Evolutionary conservation across 805 yeast species (phyloP).

Genomic region (Metschnikowia gelsemii): DNA sequence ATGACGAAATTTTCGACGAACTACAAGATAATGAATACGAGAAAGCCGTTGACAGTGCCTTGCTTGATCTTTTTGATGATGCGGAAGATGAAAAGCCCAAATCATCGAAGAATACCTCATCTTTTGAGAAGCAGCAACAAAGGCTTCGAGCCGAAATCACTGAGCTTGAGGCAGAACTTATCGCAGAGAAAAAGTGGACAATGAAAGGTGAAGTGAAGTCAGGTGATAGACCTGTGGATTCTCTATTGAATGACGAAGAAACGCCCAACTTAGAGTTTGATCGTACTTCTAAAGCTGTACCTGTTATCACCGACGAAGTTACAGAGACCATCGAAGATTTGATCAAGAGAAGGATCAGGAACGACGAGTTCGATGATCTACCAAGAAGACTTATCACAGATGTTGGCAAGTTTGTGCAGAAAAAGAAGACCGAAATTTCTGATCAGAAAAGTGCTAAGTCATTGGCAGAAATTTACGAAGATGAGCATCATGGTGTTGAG

Average conservation of each 20-base stretch:
- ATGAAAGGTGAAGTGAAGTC: slow-evolving; percentile 89
- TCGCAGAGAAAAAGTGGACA: slow-evolving; percentile 91
- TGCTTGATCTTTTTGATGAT: slow-evolving; percentile 59
- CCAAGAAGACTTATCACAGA: slow-evolving; percentile 70
- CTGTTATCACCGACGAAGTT: slow-evolving; percentile 85
- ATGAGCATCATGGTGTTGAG: slow-evolving; percentile 59
- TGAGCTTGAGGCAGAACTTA: slow-evolving; percentile 78
- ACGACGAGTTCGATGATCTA: slow-evolving; percentile 78
- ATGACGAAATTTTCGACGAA: slow-evolving; percentile 23
- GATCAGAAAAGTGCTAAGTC: slow-evolving; percentile 85
- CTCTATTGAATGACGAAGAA: slow-evolving; percentile 66
- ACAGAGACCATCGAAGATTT: slow-evolving; percentile 87
- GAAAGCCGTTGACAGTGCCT: slow-evolving; percentile 58
- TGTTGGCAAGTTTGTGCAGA: slow-evolving; percentile 53
- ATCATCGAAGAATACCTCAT: slow-evolving; percentile 50
- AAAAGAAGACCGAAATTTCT: slow-evolving; percentile 61
- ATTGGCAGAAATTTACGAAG: slow-evolving; percentile 89
- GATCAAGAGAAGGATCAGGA: slow-evolving; percentile 77
- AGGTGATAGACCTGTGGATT: slow-evolving; percentile 78
- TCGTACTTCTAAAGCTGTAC: slow-evolving; percentile 92
- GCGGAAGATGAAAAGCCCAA: slow-evolving; percentile 23
- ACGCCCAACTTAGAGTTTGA: slow-evolving; percentile 74
- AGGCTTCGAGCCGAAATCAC: slow-evolving; percentile 75
- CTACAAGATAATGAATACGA: slow-evolving; percentile 63
- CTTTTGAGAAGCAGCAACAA: slow-evolving; percentile 80